phyloP scores from a whole-genome alignment of 2,329 filamentous ascomycete genomes.

The Mycosphaerelloides madeirae region DNA sequence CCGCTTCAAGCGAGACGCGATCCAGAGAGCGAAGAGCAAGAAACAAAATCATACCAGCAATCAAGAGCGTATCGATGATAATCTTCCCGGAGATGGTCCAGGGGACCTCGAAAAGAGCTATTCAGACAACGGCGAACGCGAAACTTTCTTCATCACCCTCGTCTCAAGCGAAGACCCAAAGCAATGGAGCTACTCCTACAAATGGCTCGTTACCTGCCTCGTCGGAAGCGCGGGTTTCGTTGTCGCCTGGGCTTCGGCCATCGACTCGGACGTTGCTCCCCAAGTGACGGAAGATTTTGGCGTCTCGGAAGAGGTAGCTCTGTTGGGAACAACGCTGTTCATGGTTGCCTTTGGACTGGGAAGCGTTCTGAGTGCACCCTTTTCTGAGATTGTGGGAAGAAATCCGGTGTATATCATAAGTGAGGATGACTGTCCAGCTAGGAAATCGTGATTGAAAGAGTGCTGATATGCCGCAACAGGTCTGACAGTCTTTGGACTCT shows the following conservation, averaged over 20 bases:
- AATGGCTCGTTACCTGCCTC: conserved; percentile 6
- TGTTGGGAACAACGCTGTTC: conserved; percentile 36
- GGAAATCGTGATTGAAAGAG: no score
- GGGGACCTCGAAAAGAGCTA: neutral
- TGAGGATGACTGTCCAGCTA: no score
- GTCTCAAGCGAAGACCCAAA: conserved; percentile 1
- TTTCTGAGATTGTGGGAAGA: conserved; percentile 32
- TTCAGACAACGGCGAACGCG: neutral
- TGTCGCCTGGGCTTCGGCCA: conserved; percentile 6
- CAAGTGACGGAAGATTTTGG: conserved; percentile 8
- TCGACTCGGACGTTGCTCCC: conserved; percentile 11
- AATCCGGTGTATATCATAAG: conserved; percentile 22
- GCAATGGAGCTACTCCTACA: conserved; percentile 6
- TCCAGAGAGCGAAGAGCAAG: neutral
- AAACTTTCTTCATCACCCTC: neutral
- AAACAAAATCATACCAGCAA: neutral
- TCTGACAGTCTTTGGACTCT: conserved; percentile 1
- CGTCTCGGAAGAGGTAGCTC: conserved; percentile 7
- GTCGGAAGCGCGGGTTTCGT: conserved; percentile 5
- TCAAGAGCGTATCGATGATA: neutral
- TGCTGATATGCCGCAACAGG: neutral
- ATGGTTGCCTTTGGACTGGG: conserved; percentile 41
- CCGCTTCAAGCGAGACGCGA: neutral
- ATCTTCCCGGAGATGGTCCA: neutral
- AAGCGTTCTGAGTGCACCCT: conserved; percentile 35